Base-by-base conservation (phyloP, 495 filamentous ascomycete genomes). In the Haplographium delicatum region DNA sequence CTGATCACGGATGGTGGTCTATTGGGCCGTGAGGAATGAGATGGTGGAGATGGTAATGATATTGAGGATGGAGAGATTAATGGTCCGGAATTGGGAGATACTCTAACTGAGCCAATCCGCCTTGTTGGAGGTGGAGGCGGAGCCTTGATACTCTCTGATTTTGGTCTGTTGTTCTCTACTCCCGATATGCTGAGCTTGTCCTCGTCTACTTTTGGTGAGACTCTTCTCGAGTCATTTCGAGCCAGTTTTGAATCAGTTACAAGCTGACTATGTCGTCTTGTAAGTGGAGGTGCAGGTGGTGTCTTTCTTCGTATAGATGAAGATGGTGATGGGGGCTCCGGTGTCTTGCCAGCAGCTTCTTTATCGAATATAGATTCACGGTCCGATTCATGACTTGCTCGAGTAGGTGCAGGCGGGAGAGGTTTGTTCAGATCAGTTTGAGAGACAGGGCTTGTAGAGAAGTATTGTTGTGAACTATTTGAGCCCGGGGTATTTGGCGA, bases 361-460 rank as follows among this genome's bases (percentile, higher is more conserved):
- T 47, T 60, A 27, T 63, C 60, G 19, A 58, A 60, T 35, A 60
- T 23, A 23, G 57, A 60, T 42, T 60, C 54, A 23, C 48, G 46
- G 20, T 63, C 60, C 4, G 39, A 54, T 4, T 63, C 60, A 47
- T 60, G 57, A 35, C 54, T 56, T 19, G 50, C 25, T 18, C 54
- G 47, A 10, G 9, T 50, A 16, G 60, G 60, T 19, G 57, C 47
- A 3, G 54, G 57, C 20, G 60, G 60, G 9, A 63, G 51, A 25
- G 60, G 60, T 45, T 63, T 63, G 28, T 63, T 60, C 34, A 60
- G 57, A 33, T 63, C 57, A 3, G 57, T 56, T 24, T 44, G 43
- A 8, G 56, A 56, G 3, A 24, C 43, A 31, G 50, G 40, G 22
- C 34, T 44, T 0, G 40, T 19, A 16, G 23, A 38, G 24, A 35